Percentiles rank a stretch among this genome's conserved stretches.
Conservation (phyloP, 495 filamentous ascomycete genomes). For the Xylaria cubensis region DNA sequence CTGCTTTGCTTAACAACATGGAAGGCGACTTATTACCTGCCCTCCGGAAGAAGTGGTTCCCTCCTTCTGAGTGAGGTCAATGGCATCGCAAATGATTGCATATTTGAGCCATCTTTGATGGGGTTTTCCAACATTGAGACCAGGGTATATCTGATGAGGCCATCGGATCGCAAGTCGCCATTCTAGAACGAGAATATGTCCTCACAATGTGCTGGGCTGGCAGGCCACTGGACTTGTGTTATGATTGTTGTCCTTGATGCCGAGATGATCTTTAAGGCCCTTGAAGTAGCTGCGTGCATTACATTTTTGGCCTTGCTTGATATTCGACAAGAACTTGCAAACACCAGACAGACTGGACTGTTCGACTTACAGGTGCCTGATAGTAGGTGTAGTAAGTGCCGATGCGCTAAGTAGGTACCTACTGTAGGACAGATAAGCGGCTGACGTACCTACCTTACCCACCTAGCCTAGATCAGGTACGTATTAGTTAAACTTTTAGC, state of each 20-base stretch:
- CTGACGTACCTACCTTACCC: background rate
- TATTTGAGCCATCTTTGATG: background rate
- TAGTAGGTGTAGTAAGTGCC: too few relatives aligned
- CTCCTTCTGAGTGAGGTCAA: too few relatives aligned
- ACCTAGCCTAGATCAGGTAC: background rate
- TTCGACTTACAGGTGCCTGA: too few relatives aligned
- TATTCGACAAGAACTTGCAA: too few relatives aligned
- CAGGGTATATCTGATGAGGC: constrained; percentile 54
- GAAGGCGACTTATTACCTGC: too few relatives aligned
- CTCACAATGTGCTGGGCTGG: too few relatives aligned
- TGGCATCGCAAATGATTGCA: too few relatives aligned
- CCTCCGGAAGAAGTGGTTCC: too few relatives aligned
- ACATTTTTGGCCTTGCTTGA: too few relatives aligned
- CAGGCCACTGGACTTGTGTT: constrained; percentile 65
- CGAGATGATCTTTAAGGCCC: constrained; percentile 51
- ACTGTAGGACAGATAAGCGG: background rate
- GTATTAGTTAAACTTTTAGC: background rate
- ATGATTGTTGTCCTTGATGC: constrained; percentile 63
- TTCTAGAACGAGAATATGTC: constrained; percentile 60
- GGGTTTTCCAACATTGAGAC: constrained; percentile 56
- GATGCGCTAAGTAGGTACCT: background rate
- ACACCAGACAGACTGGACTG: too few relatives aligned
- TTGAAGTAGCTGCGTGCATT: constrained; percentile 66
- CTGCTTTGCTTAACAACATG: too few relatives aligned
- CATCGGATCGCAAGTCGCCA: constrained; percentile 53